Base-by-base conservation (phyloP, 768 basidiomycete species). In the Podaxis sp. region DNA sequence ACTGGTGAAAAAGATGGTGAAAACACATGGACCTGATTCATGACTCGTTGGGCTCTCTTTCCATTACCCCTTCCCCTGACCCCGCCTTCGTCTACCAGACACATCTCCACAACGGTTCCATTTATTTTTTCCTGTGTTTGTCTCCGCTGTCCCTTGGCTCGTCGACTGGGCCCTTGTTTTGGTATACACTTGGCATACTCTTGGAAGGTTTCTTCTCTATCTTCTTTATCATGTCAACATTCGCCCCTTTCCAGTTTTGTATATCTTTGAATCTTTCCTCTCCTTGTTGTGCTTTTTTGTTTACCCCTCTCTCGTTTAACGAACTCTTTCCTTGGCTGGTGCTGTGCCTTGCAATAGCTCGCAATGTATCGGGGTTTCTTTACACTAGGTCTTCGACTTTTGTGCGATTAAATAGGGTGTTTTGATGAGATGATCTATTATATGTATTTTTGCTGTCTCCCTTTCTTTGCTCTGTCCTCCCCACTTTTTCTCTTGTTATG, bases 361-460 rank as follows among this genome's bases (percentile, higher is more conserved):
- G 38, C n/a, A 25, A 11, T 27, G 23, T 55, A 38, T 40, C 23
- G 54, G 54, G 50, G 58, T 44, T 44, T 58, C 61, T 60, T 55
- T 37, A 48, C 59, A 55, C 50, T 57, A 46, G 42, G 61, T 59
- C 67, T 66, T 65, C 68, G 65, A 62, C 69, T 67, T 69, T 69
- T 72, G 67, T 67, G 68, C 69, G 70, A 70, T 71, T 69, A 69
- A 67, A 66, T 67, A 63, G 64, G 42, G 21, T 23, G 47, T 23
- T 48, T 25, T 16, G 67, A 63, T 50, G 60, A 54, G 55, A 62
- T 61, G 59, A 59, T 69, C 63, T 65, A 54, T 60, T 60, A 52
- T 60, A 54, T 53, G 51, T 60, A 60, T 44, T 60, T 54, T 52
- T 53, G 37, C 16, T 32, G 55, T 63, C 64, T 63, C 57, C 56